Evolutionary conservation across 331 rosid species (phyloP).

Genomic region (Dryas integrifolia): DNA sequence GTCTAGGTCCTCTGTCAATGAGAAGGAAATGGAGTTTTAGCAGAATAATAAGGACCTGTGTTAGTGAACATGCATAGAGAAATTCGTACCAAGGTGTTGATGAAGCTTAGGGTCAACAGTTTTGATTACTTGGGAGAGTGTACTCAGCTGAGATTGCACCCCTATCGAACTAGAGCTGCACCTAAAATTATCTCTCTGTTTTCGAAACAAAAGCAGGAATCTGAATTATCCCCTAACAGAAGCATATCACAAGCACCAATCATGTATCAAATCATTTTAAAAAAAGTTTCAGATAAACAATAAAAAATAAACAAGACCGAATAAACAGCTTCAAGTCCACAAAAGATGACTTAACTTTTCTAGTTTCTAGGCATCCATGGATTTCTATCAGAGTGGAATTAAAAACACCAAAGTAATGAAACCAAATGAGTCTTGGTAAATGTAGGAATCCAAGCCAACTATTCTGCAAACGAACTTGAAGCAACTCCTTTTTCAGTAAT

Average conservation of each 20-base stretch:
- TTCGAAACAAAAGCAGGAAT: conserved; percentile 32
- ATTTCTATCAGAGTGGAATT: neutral
- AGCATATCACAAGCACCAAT: conserved; percentile 25
- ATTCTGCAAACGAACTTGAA: neutral
- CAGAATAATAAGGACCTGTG: neutral
- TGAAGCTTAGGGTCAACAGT: conserved; percentile 90
- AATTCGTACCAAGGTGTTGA: conserved; percentile 74
- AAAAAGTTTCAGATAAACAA: neutral
- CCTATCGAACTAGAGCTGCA: conserved; percentile 72
- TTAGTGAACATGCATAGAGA: neutral
- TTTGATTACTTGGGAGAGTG: conserved; percentile 89
- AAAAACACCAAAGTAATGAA: neutral
- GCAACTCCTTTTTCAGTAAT: conserved; percentile 8
- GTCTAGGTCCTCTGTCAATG: conserved; percentile 79
- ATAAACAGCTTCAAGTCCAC: conserved; percentile 2
- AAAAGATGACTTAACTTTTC: conserved; percentile 4
- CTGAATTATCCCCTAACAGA: conserved; percentile 26
- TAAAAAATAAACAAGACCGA: neutral
- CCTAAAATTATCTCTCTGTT: conserved; percentile 89
- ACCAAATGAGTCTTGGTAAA: neutral
- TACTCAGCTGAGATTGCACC: conserved; percentile 85
- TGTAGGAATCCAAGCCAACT: neutral
- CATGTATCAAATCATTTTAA: neutral
- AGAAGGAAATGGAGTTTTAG: conserved; percentile 26
- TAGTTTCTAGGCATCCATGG: neutral